Evolutionary conservation across 2,329 filamentous ascomycete species (phyloP), one percentile per base, ranked within the genome.

Genomic region (Xylariaceae sp.): DNA sequence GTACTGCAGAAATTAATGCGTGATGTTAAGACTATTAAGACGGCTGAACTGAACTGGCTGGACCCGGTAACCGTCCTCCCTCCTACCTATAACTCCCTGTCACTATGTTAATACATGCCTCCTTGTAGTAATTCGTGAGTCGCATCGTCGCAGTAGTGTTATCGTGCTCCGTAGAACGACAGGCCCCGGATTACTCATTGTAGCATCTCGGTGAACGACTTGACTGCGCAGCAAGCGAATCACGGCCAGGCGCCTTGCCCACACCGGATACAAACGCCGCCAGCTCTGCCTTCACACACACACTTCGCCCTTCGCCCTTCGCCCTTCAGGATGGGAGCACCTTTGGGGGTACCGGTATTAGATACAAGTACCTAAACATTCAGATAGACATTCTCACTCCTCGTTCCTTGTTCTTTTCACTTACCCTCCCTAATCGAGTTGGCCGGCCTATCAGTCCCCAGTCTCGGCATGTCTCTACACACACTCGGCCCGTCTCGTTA

Each of bases 401-500:
- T 55, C 51, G 45, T 39, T 56, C 55, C 57, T 59, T 53, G 47
- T 49, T 44, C 13, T 30, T 44, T 23, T 9, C 49, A 23, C 48
- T 56, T 42, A 30, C 57, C 60, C 62, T 62, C 60, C 62, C 57
- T 60, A 57, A 62, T 60, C 57, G 45, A 34, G 44, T 15, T 5
- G 37, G 45, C 57, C 45, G 37, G 48, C 57, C 45, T 56, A 60
- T 64, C 62, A 64, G 49, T 61, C 62, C 53, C 62, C 60, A 49
- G 48, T 58, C 62, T 55, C 57, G 58, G 62, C 39, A 61, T 30
- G 23, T 30, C 58, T 35, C n/a, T 60, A 51, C 51, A 58, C 58
- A 58, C 48, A 55, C 62, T 61, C 62, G 62, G 62, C 58, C 62
- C 62, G 62, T 62, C 62, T 64, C 52, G 58, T 61, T 62, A 58